Percentiles rank a stretch among this genome's conserved stretches.
phyloP scores from a whole-genome alignment of 441 rosid genomes.

The Gossypium davidsonii region DNA sequence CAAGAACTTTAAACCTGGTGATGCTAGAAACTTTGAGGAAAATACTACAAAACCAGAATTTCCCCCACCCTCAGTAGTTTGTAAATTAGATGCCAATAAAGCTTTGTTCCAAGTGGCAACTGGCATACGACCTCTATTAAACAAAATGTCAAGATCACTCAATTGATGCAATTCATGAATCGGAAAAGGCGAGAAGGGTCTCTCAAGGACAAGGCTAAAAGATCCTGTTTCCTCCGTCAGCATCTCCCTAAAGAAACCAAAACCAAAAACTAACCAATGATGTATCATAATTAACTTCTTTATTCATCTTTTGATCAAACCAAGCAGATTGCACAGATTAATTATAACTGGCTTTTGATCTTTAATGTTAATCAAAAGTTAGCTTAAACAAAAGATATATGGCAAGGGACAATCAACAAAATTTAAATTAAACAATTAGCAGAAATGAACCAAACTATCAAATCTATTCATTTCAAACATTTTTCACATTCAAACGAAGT shows the following conservation, averaged over 20 bases:
- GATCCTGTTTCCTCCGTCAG: conserved; percentile 49
- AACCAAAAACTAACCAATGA: conserved; percentile 35
- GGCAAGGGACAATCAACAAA: not conserved
- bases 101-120: conserved; percentile 64
- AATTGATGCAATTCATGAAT: conserved; percentile 47
- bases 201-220: conserved; percentile 76
- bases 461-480: not conserved
- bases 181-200: conserved; percentile 80
- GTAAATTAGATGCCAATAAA: conserved; percentile 48
- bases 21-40: conserved; percentile 57
- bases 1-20: conserved; percentile 56
- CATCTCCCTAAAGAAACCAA: conserved; percentile 61
- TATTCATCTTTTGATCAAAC: not conserved
- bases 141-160: conserved; percentile 54
- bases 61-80: conserved; percentile 40
- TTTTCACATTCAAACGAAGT: not conserved
- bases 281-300: not conserved
- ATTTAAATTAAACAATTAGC: not conserved
- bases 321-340: not conserved
- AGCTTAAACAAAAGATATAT: not conserved
- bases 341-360: not conserved
- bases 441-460: no score
- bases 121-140: conserved; percentile 71
- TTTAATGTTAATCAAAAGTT: not conserved
- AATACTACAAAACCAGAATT: conserved; percentile 71